Conservation (phyloP, 1,139 yeast species). For the Neolecta irregularis region DNA sequence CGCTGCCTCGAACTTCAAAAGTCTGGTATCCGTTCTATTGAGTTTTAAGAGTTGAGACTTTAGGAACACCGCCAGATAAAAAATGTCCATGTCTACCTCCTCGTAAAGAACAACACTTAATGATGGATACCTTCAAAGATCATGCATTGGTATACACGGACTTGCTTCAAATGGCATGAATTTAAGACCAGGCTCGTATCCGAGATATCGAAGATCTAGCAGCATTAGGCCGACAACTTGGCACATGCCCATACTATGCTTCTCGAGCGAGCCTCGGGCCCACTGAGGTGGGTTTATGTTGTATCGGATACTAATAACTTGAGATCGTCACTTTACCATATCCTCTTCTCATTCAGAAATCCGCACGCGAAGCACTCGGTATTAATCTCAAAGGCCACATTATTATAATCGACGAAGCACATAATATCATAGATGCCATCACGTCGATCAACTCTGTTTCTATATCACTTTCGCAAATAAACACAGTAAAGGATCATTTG, state of each 20-base stretch:
- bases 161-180: not conserved
- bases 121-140: not conserved
- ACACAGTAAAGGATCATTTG: no score
- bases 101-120: conserved; percentile 5
- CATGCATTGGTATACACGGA: not conserved
- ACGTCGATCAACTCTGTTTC: conserved; percentile 50
- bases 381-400: conserved; percentile 48
- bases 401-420: conserved; percentile 85
- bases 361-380: conserved; percentile 46
- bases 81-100: conserved; percentile 46
- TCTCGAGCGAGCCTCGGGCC: conserved; percentile 39
- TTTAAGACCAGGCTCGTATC: conserved; percentile 29
- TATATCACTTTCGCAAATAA: conserved; percentile 28
- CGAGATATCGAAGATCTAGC: conserved; percentile 76
- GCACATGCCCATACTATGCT: conserved; percentile 73
- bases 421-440: conserved; percentile 67
- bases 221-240: conserved; percentile 38
- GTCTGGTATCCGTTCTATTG: not conserved
- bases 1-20: conserved; percentile 65
- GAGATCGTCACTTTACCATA: conserved; percentile 65
- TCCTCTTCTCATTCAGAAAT: conserved; percentile 53
- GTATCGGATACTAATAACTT: not conserved
- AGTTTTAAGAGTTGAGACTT: not conserved
- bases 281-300: conserved; percentile 33
- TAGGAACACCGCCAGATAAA: conserved; percentile 19